Conservation (phyloP, 2,329 filamentous ascomycete species). For the Epichloe gansuensis region DNA sequence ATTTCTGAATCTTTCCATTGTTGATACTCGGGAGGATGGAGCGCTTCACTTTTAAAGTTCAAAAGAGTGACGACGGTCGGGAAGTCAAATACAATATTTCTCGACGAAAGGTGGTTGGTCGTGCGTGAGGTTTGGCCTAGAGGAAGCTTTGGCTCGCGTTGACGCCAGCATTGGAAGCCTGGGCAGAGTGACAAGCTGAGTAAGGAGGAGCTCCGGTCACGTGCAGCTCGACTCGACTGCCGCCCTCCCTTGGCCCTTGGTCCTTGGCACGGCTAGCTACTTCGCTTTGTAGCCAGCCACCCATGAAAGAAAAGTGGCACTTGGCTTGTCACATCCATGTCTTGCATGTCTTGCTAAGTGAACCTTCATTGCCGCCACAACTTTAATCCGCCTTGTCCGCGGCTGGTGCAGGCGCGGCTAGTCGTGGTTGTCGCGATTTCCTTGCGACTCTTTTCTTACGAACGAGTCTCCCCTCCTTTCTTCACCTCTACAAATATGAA, state of each 20-base stretch:
- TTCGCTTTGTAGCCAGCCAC: background rate
- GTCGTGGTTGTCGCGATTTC: background rate
- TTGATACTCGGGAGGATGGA: slow-evolving; percentile 12
- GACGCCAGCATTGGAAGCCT: slow-evolving; percentile 8
- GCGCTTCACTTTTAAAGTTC: background rate
- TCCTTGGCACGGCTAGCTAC: background rate
- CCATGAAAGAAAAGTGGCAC: background rate
- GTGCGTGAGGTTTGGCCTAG: background rate
- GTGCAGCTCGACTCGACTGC: slow-evolving; percentile 4
- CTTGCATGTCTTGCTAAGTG: background rate
- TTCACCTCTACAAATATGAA: background rate
- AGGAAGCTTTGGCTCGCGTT: slow-evolving; percentile 4
- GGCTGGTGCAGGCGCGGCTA: background rate
- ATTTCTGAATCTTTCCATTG: slow-evolving; percentile 85
- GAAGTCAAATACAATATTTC: background rate
- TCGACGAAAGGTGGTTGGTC: background rate
- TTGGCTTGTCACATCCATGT: background rate
- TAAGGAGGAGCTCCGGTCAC: slow-evolving; percentile 9
- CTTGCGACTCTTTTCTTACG: background rate
- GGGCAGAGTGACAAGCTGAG: slow-evolving; percentile 7
- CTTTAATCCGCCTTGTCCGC: slow-evolving; percentile 16
- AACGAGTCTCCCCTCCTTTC: background rate
- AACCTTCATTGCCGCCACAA: slow-evolving; percentile 14
- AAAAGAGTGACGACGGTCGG: background rate
- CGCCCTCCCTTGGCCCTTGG: background rate